A percentile compares a stretch with the other conserved stretches of the same genome.
phyloP scores from a whole-genome alignment of 2,329 filamentous ascomycete species.

The Aspergillus calidoustus region DNA sequence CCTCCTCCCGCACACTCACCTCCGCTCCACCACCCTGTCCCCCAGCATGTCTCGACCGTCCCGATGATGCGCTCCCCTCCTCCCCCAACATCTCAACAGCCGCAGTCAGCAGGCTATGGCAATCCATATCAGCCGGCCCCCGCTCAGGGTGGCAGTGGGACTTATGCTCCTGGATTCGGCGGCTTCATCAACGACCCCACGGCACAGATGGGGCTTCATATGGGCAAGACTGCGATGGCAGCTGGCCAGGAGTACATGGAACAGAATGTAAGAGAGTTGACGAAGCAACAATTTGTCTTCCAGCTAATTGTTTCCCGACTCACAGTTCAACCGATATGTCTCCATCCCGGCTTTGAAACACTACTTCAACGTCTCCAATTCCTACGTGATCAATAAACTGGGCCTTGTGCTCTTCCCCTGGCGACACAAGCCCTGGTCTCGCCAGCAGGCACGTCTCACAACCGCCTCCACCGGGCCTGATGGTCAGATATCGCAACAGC shows the following conservation, averaged over 20 bases:
- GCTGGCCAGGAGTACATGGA: conserved; percentile 94
- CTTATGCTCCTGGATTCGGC: conserved; percentile 68
- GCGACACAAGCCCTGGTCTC: conserved; percentile 96
- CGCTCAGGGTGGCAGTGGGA: conserved; percentile 45
- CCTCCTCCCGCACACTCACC: conserved; percentile 78
- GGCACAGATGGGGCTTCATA: conserved; percentile 91
- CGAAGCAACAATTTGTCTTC: background rate
- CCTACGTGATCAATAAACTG: conserved; percentile 92
- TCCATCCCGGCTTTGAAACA: conserved; percentile 93
- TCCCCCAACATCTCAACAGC: conserved; percentile 74
- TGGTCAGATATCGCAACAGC: conserved; percentile 65
- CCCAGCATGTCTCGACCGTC: conserved; percentile 97
- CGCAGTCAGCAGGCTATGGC: conserved; percentile 58
- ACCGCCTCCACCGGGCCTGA: conserved; percentile 50
- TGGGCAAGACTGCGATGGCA: conserved; percentile 88
- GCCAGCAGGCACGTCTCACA: conserved; percentile 71
- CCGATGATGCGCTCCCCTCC: conserved; percentile 95
- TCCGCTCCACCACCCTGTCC: conserved; percentile 94
- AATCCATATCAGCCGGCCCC: conserved; percentile 54
- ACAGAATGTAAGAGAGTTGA: conserved; percentile 70
- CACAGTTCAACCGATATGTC: conserved; percentile 77
- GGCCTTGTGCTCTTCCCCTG: conserved; percentile 94
- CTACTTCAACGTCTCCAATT: conserved; percentile 99
- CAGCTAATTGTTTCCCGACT: conserved; percentile 2
- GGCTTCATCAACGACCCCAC: conserved; percentile 96